A percentile compares a stretch with the other conserved stretches of the same genome.
Evolutionary conservation across 179 eudicot genomes (phyloP).

Genomic region (Beta corolliflora): DNA sequence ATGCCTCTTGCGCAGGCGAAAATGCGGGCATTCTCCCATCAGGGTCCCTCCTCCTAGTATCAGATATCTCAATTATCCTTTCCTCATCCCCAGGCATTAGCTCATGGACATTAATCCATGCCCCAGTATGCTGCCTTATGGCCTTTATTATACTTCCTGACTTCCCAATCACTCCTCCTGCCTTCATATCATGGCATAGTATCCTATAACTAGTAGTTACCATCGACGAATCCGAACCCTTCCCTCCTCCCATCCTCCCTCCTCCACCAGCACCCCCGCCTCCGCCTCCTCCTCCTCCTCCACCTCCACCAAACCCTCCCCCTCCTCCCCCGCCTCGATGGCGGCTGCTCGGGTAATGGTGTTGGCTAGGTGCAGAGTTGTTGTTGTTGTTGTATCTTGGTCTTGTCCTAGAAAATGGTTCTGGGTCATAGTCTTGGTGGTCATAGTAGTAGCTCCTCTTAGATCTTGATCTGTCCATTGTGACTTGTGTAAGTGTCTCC

Average conservation of each 20-base stretch:
- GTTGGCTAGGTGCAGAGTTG: constrained; percentile 26
- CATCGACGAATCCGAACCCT: constrained; percentile 53
- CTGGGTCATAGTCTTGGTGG: constrained; percentile 79
- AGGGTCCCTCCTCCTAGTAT: constrained; percentile 81
- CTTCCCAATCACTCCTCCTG: constrained; percentile 88
- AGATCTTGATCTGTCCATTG: constrained; percentile 90
- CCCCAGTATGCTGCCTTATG: constrained; percentile 94
- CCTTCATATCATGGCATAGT: constrained; percentile 80
- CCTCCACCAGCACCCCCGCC: constrained; percentile 40
- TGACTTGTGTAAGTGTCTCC: too few species aligned
- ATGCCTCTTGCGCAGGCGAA: constrained; percentile 94
- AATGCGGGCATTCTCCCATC: constrained; percentile 85
- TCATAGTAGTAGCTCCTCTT: constrained; percentile 78
- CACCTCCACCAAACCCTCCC: constrained; percentile 40
- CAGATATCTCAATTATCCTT: constrained; percentile 89
- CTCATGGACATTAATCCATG: constrained; percentile 93
- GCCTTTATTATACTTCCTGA: constrained; percentile 85
- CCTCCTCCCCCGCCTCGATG: constrained; percentile 51
- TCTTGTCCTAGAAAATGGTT: constrained; percentile 62
- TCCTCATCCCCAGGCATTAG: constrained; percentile 85
- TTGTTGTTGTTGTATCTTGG: constrained; percentile 49
- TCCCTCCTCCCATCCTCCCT: constrained; percentile 53
- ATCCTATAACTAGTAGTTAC: constrained; percentile 84
- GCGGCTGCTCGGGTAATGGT: constrained; percentile 41
- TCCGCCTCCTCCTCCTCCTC: constrained; percentile 40